phyloP scores from a whole-genome alignment of 352 stramenopile species.

The Globisporangium irregulare region DNA sequence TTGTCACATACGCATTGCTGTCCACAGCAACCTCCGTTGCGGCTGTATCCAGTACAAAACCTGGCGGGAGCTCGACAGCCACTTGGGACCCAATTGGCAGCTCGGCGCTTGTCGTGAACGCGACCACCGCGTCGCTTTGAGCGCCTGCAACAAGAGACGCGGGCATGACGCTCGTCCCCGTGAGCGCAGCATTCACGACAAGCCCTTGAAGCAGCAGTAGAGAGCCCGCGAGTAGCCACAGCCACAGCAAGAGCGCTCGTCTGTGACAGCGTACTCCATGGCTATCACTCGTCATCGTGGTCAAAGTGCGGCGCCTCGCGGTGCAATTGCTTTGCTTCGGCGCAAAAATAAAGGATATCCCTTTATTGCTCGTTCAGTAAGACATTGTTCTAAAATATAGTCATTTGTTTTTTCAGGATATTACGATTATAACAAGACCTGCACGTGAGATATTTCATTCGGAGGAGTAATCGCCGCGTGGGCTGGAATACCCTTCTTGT shows the following conservation, averaged over 20 bases:
- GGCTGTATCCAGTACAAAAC: slow-evolving; percentile 26
- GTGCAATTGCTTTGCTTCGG: no score
- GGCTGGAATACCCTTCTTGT: not conserved
- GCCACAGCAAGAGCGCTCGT: not conserved
- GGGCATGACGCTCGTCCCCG: slow-evolving; percentile 21
- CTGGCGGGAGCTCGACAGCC: slow-evolving; percentile 29
- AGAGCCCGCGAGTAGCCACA: not conserved
- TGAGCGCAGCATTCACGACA: slow-evolving; percentile 22
- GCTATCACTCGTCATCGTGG: no score
- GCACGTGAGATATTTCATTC: not conserved
- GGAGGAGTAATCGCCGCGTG: not conserved
- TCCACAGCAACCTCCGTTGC: slow-evolving; percentile 11
- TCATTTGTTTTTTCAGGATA: no score
- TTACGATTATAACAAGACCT: no score
- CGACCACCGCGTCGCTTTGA: slow-evolving; percentile 21
- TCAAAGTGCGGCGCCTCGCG: no score
- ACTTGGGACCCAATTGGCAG: slow-evolving; percentile 24
- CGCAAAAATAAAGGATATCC: no score
- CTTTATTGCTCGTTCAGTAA: no score
- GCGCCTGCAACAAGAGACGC: slow-evolving; percentile 24
- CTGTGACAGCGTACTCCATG: no score
- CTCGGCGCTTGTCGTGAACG: slow-evolving; percentile 26
- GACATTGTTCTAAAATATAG: no score
- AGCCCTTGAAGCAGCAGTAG: not conserved
- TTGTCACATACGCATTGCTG: slow-evolving; percentile 19